Percentiles rank a stretch among this genome's conserved stretches.
phyloP scores from a whole-genome alignment of 805 yeast species.

The Metschnikowia kofuensis region DNA sequence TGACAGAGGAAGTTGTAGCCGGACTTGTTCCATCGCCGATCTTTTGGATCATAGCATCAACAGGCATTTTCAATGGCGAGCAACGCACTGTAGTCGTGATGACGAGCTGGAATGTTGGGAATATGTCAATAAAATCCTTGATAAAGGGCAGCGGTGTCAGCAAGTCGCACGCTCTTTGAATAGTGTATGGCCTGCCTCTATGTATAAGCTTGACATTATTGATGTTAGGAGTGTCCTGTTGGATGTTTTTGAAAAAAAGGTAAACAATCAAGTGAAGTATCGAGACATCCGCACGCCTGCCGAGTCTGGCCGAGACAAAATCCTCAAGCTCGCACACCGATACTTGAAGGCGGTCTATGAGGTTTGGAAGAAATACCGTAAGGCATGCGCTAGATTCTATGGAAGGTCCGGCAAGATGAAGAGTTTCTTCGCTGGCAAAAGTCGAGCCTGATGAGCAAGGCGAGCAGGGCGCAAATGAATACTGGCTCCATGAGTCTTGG shows the following conservation, averaged over 20 bases:
- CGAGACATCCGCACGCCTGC: neutral
- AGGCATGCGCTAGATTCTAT: neutral
- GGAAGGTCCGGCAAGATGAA: neutral
- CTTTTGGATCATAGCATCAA: constrained; percentile 1
- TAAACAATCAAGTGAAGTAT: constrained; percentile 14
- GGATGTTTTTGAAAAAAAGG: constrained; percentile 7
- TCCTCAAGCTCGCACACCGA: constrained; percentile 6
- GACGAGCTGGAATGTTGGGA: constrained; percentile 17
- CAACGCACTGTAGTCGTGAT: neutral
- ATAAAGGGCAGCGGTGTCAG: constrained; percentile 6
- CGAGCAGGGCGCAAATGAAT: constrained; percentile 16
- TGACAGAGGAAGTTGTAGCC: constrained; percentile 5
- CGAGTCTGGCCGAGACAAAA: constrained; percentile 4
- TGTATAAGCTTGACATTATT: constrained; percentile 16
- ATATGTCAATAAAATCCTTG: constrained; percentile 4
- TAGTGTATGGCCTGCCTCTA: constrained; percentile 12
- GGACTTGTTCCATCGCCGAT: neutral
- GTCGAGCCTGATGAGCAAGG: constrained; percentile 12
- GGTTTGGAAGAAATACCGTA: constrained; percentile 15
- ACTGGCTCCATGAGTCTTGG: constrained; percentile 4
- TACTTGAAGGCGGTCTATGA: constrained; percentile 9
- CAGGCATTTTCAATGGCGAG: constrained; percentile 8
- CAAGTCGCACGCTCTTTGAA: constrained; percentile 10
- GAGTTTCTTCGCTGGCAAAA: neutral
- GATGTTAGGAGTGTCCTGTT: constrained; percentile 5